Percentiles rank a stretch among this genome's conserved stretches.
Conservation (phyloP, 352 stramenopile species). For the Pythium aristosporum region DNA sequence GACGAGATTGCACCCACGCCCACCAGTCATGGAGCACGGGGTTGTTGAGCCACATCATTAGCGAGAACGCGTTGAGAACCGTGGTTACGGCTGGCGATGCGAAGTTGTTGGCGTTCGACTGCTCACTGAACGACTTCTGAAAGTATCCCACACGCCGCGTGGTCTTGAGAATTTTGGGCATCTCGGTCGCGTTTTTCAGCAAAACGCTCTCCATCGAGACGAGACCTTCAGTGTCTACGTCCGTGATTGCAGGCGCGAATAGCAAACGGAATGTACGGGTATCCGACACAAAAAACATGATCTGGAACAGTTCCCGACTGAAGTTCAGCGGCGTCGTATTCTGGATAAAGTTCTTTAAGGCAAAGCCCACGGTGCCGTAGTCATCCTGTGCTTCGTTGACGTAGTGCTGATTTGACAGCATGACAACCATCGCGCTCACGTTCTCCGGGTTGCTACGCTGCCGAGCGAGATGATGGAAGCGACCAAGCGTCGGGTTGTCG, state of each 20-base stretch:
- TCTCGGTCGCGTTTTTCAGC: not conserved
- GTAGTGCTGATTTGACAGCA: conserved; percentile 21
- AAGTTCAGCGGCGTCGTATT: not conserved
- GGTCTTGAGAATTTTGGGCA: conserved; percentile 1
- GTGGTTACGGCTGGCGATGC: not conserved
- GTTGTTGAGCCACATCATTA: conserved; percentile 23
- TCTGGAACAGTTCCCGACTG: no score
- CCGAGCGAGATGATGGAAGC: conserved; percentile 13
- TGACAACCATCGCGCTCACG: conserved; percentile 6
- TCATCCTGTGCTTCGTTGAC: conserved; percentile 1
- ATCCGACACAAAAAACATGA: not conserved
- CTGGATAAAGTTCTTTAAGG: conserved; percentile 8
- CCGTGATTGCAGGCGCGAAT: not conserved
- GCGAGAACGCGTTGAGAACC: not conserved
- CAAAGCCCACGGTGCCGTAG: not conserved
- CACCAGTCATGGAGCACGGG: conserved; percentile 40
- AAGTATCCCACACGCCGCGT: conserved; percentile 13
- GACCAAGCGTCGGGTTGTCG: not conserved
- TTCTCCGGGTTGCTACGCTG: conserved; percentile 6
- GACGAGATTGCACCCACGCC: conserved; percentile 40
- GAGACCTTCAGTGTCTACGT: not conserved
- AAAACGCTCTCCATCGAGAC: conserved; percentile 1
- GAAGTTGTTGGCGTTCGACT: conserved; percentile 25
- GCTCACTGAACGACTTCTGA: conserved; percentile 9
- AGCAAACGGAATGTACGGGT: conserved; percentile 7